A percentile compares a stretch with the other conserved stretches of the same genome.
phyloP scores from a whole-genome alignment of 129 eudicot genomes.

The Deinandra increscens region DNA sequence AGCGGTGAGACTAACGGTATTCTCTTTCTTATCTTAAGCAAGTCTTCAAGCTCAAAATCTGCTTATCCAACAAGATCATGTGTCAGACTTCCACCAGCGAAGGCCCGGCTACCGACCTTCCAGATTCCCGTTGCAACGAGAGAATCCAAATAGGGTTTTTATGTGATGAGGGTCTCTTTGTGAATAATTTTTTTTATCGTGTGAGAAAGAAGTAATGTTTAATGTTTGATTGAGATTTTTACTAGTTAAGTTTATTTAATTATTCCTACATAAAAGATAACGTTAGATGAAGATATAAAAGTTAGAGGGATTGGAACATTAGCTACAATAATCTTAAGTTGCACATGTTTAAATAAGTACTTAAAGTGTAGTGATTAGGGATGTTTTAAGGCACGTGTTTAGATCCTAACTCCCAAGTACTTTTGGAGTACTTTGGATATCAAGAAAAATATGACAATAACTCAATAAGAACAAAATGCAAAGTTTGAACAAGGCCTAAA shows the following conservation, averaged over 20 bases:
- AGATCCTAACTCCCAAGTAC: background rate
- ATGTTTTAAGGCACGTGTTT: conserved; percentile 24
- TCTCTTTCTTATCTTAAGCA: no score
- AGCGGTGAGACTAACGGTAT: no score
- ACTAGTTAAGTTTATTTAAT: no score
- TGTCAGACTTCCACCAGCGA: no score
- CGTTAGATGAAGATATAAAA: conserved; percentile 10
- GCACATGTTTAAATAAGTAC: conserved; percentile 19
- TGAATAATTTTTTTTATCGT: no score
- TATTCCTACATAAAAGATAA: background rate
- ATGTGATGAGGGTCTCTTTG: no score
- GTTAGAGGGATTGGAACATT: background rate
- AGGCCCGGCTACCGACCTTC: no score
- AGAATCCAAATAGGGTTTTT: no score
- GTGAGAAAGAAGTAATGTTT: background rate
- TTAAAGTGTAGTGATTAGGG: conserved; percentile 6
- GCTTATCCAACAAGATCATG: no score
- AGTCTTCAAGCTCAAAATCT: no score
- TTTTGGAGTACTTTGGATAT: background rate
- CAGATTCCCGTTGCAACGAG: no score
- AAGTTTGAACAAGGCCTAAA: background rate
- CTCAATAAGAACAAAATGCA: background rate
- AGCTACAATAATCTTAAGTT: background rate
- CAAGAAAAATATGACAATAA: background rate
- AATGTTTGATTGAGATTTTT: no score